These are phyloP conservation scores for Dryas octopetala DNA, from an alignment of 306 rosid genomes.

Conservation along the genomic window DNA sequence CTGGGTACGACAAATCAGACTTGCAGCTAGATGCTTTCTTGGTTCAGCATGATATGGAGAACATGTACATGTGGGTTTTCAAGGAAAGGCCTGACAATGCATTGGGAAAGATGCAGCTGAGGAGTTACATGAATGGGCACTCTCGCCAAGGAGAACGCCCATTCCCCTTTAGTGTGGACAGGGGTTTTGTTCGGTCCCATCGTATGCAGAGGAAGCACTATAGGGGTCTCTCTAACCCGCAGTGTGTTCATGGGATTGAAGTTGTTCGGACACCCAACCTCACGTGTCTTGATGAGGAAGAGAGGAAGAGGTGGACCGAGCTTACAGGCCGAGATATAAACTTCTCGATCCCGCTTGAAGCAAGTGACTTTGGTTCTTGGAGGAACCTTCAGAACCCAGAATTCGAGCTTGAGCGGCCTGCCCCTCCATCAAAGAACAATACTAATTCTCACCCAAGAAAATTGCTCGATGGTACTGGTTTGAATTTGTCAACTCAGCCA, in stretches of 20 bases:
- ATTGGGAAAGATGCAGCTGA: constrained; percentile 63
- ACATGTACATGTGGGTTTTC: constrained; percentile 74
- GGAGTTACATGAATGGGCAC: constrained; percentile 71
- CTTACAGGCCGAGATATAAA: constrained; percentile 64
- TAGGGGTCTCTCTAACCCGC: constrained; percentile 66
- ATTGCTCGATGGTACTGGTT: constrained; percentile 51
- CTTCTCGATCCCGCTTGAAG: constrained; percentile 53
- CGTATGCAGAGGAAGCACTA: constrained; percentile 71
- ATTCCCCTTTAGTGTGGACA: constrained; percentile 57
- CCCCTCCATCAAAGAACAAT: constrained; percentile 40
- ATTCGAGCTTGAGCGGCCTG: constrained; percentile 51
- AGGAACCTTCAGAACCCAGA: constrained; percentile 52
- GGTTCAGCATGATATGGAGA: constrained; percentile 74
- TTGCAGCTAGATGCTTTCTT: constrained; percentile 60
- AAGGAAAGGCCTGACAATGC: constrained; percentile 69
- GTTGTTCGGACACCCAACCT: constrained; percentile 56
- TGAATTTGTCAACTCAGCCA: constrained; percentile 55
- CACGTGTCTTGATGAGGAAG: constrained; percentile 49
- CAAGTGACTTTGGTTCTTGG: constrained; percentile 63
- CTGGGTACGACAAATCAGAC: constrained; percentile 54
- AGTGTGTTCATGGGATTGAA: constrained; percentile 64
- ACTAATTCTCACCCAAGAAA: constrained; percentile 41
- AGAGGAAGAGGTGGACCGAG: constrained; percentile 57
- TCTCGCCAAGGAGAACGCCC: constrained; percentile 67
- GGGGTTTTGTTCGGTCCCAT: constrained; percentile 64